phyloP scores from a whole-genome alignment of 176 grass and related monocot species.

The Coix lacrymajobi region DNA sequence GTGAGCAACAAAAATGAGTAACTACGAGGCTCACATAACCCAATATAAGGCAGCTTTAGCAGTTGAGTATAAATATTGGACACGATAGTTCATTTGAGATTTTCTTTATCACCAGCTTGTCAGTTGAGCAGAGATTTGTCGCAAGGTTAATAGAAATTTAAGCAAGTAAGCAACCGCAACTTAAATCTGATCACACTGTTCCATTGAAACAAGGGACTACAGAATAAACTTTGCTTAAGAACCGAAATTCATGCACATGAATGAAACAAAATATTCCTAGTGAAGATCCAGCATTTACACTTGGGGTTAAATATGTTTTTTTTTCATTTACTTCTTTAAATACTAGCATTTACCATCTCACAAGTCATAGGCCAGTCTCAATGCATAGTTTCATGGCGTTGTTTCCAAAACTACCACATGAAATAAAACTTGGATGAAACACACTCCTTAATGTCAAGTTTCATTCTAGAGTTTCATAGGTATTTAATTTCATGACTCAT shows the following conservation, averaged over 20 bases:
- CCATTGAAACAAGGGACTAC: not conserved
- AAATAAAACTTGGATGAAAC: no score
- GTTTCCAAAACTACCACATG: no score
- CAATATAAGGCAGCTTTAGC: not conserved
- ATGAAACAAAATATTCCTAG: not conserved
- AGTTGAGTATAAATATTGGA: not conserved
- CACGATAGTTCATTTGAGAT: not conserved
- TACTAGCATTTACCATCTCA: not conserved
- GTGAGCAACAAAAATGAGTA: slow-evolving; percentile 31
- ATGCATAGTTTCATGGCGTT: no score
- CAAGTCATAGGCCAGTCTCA: no score
- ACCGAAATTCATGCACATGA: not conserved
- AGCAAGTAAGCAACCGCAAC: not conserved
- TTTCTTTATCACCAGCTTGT: not conserved
- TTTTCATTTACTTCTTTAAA: not conserved
- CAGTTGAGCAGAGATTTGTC: not conserved
- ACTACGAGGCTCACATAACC: not conserved
- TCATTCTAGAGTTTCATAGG: no score
- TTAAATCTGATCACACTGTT: not conserved
- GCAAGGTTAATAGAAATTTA: not conserved
- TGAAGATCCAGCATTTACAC: not conserved
- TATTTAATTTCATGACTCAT: no score
- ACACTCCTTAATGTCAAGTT: no score
- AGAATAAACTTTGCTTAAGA: not conserved
- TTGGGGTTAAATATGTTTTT: not conserved